These are phyloP conservation scores for Dendrocalamus latiflorus DNA, from an alignment of 202 grass and related monocot species.

Conservation along the genomic window DNA sequence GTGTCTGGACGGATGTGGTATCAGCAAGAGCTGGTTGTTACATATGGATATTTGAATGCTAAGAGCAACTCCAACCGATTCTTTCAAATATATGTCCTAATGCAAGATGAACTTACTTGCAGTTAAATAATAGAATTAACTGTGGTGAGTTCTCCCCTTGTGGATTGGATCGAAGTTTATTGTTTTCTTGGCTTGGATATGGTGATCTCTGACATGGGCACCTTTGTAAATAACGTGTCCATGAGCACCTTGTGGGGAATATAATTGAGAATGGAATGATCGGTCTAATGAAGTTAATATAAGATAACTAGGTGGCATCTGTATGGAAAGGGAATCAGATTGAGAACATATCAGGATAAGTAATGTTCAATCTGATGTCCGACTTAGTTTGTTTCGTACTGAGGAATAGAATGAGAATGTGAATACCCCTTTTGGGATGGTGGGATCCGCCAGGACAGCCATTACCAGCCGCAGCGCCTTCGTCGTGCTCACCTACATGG, in stretches of 20 bases:
- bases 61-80: no score
- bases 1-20: not conserved
- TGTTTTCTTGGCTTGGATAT: not conserved
- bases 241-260: not conserved
- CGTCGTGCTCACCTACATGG: slow-evolving; percentile 53
- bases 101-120: not conserved
- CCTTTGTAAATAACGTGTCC: not conserved
- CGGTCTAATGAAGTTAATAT: not conserved
- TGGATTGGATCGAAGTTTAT: not conserved
- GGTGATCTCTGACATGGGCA: not conserved
- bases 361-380: not conserved
- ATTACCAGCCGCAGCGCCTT: slow-evolving; percentile 41
- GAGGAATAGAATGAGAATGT: not conserved
- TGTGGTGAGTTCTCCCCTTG: not conserved
- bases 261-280: not conserved
- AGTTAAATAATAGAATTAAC: not conserved
- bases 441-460: not conserved
- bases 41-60: not conserved
- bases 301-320: not conserved
- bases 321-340: not conserved
- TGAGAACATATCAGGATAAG: not conserved
- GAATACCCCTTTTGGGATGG: not conserved
- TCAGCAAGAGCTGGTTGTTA: not conserved
- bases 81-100: not conserved
- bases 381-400: not conserved